A percentile compares a stretch with the other conserved stretches of the same genome.
phyloP scores from a whole-genome alignment of 2,329 filamentous ascomycete genomes.

The Ceratocystis colombiana region DNA sequence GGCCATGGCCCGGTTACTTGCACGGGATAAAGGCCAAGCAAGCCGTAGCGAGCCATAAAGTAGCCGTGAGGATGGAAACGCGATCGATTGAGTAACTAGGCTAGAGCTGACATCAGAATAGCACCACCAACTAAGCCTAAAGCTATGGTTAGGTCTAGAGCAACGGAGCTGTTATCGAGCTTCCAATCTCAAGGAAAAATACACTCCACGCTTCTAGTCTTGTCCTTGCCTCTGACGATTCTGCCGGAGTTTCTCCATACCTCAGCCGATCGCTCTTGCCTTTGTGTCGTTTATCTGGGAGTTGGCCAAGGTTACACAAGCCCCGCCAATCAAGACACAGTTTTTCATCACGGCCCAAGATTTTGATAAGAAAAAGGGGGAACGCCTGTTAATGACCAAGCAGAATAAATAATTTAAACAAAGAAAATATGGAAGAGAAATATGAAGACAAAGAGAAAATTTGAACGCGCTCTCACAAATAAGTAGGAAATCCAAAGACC shows the following conservation, averaged over 20 bases:
- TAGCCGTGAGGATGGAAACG: no score
- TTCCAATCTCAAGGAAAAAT: neutral
- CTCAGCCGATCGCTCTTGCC: neutral
- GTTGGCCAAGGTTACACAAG: neutral
- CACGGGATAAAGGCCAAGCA: neutral
- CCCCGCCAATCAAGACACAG: no score
- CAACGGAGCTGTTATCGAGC: neutral
- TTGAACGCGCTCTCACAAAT: neutral
- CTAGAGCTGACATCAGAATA: no score
- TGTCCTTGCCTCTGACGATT: neutral
- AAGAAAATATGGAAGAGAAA: neutral
- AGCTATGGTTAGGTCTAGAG: neutral
- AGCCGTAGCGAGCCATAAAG: neutral
- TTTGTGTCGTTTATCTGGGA: neutral
- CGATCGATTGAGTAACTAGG: no score
- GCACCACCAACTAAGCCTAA: no score
- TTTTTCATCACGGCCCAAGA: no score
- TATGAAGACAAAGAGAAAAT: neutral
- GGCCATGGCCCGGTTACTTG: neutral
- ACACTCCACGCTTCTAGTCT: no score
- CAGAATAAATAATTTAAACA: slow-evolving; percentile 6
- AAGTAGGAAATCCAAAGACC: neutral
- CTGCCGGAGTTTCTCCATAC: neutral
- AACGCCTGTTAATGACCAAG: neutral
- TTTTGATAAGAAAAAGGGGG: no score